These are phyloP conservation scores for Piromyces sp. DNA, from an alignment of 192 early-diverging fungal species.

Conservation along the genomic window DNA sequence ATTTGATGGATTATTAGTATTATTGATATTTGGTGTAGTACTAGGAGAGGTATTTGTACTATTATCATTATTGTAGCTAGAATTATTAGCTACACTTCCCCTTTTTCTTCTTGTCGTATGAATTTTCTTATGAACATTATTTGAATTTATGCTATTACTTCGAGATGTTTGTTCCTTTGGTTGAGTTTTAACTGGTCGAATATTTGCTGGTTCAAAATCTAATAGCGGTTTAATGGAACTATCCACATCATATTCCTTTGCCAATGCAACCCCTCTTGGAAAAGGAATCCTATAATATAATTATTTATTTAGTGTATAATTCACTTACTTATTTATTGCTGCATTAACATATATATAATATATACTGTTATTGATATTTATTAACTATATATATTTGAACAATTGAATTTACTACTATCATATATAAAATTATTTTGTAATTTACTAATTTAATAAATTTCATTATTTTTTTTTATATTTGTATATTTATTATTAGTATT, in stretches of 20 bases:
- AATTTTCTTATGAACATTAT: neutral
- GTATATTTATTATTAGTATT: too few relatives aligned
- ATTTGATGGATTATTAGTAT: neutral
- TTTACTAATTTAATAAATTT: too few relatives aligned
- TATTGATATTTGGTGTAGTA: neutral
- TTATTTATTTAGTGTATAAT: too few relatives aligned
- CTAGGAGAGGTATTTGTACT: neutral
- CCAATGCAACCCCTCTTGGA: constrained; percentile 60
- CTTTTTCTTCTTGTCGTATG: neutral
- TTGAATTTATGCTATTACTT: neutral
- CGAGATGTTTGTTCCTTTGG: neutral
- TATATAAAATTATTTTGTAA: too few relatives aligned
- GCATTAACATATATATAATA: too few relatives aligned
- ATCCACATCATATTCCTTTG: constrained; percentile 62
- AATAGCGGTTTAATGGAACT: constrained; percentile 56
- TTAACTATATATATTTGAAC: too few relatives aligned
- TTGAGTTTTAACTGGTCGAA: neutral
- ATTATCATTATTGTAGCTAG: neutral
- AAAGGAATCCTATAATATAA: constrained; percentile 58
- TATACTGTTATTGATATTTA: too few relatives aligned
- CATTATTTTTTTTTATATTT: too few relatives aligned
- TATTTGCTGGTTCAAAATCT: constrained; percentile 47
- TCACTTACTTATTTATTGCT: too few relatives aligned
- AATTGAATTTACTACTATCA: too few relatives aligned
- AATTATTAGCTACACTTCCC: neutral